Base-by-base conservation (phyloP, 163 green algal genomes). In the Scenedesmus sp. region DNA sequence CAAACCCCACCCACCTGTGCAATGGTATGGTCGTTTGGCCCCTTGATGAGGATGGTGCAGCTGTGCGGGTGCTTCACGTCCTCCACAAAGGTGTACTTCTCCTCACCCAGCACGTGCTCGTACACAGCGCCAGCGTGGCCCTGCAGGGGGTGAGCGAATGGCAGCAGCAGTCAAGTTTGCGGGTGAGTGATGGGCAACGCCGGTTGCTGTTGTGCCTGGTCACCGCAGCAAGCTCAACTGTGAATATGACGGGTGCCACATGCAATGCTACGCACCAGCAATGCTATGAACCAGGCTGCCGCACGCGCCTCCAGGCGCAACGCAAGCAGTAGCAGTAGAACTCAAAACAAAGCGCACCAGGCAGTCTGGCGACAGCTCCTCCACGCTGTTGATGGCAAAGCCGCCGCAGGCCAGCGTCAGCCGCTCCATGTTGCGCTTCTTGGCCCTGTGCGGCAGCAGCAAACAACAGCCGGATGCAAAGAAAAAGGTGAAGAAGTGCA, bases 31-130 rank as follows among this genome's bases (percentile, higher is more conserved):
- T 99, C 97, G 87, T 98, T 98, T 26, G 97, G 96, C 0, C 97
- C 96, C 96, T 99, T 99, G 93, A 99, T 98, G 34, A 99, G 96
- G 88, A 99, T 98, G 88, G 98, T 99, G 96, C 98, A 99, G 4
- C 95, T 98, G 93, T 95, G 94, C 0, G 98, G 96, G 94, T 99
- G 96, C 73, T 94, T 93, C 55, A 99, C 97, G 62, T 99, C 96
- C 94, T 99, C 98, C 82, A 99, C 96, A 93, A 99, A 99, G 2
- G 98, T 99, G 97, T 98, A 99, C 96, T 99, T 99, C 55, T 99
- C 98, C 88, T 99, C 98, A 7, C 98, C 98, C 18, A 99, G 96
- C 84, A 99, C 95, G 94, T 99, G 98, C 95, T 99, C 98, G 92
- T 99, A 99, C 88, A 99, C 98, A 77, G 95, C 82, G 4, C 98